Evolutionary conservation across 2,329 filamentous ascomycete species (phyloP).

Genomic region (Colletotrichum destructivum): DNA sequence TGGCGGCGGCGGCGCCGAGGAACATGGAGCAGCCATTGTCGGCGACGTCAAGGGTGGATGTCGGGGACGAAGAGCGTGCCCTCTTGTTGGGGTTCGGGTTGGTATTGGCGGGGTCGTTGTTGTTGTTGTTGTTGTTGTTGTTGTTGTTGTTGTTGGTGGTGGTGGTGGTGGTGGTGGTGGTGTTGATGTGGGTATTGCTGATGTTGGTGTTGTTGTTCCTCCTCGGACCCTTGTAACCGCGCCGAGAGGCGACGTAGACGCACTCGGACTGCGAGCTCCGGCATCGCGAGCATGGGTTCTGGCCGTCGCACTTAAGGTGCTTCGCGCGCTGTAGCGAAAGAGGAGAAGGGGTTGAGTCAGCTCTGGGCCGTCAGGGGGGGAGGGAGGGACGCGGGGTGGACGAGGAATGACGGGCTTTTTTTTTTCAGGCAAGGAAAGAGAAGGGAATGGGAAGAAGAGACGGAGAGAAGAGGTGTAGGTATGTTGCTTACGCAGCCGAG

Average conservation of each 20-base stretch:
- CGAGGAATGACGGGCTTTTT: too few relatives aligned
- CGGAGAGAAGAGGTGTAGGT: too few relatives aligned
- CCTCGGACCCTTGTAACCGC: slow-evolving; percentile 81
- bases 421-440: too few relatives aligned
- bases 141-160: too few relatives aligned
- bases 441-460: too few relatives aligned
- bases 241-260: slow-evolving; percentile 80
- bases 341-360: slow-evolving; percentile 5
- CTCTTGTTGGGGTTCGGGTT: slow-evolving; percentile 54
- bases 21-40: slow-evolving; percentile 61
- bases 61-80: slow-evolving; percentile 57
- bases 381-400: too few relatives aligned
- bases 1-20: slow-evolving; percentile 52
- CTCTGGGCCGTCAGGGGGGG: neutral
- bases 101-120: too few relatives aligned
- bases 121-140: too few relatives aligned
- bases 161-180: too few relatives aligned
- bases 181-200: slow-evolving; percentile 44
- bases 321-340: slow-evolving; percentile 65
- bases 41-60: slow-evolving; percentile 46
- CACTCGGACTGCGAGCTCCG: slow-evolving; percentile 72
- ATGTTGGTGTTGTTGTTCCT: slow-evolving; percentile 61
- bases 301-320: slow-evolving; percentile 84
- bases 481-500: slow-evolving; percentile 66
- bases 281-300: slow-evolving; percentile 79